These are phyloP conservation scores for Lenwebbia sp. DNA, from an alignment of 345 rosid genomes.

Conservation along the genomic window DNA sequence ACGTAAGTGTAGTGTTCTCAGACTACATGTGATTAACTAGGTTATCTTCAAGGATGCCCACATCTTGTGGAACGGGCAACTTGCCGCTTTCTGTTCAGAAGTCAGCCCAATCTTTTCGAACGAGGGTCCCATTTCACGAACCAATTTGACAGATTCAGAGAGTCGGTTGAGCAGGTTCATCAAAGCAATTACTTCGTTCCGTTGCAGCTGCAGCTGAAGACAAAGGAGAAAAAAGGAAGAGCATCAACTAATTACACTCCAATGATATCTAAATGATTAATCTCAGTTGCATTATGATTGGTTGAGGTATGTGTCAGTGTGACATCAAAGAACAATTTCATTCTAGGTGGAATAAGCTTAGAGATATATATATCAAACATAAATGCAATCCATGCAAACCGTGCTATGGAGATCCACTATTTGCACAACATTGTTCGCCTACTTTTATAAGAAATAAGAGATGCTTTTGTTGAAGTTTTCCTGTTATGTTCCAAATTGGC, in stretches of 20 bases:
- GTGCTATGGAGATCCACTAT: neutral
- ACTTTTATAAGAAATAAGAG: neutral
- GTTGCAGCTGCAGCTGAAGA: conserved; percentile 55
- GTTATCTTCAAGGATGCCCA: conserved; percentile 10
- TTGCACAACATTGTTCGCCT: neutral
- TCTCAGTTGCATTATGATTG: neutral
- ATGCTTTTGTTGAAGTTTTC: neutral
- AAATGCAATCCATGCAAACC: neutral
- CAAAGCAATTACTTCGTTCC: conserved; percentile 72
- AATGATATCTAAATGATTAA: neutral
- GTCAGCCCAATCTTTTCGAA: conserved; percentile 15
- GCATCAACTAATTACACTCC: neutral
- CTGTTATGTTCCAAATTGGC: neutral
- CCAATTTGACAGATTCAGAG: conserved; percentile 58
- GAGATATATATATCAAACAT: neutral
- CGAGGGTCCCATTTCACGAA: conserved; percentile 41
- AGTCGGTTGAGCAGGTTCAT: conserved; percentile 63
- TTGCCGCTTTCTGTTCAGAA: conserved; percentile 10
- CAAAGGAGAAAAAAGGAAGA: neutral
- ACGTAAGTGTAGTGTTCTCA: neutral
- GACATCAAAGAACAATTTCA: neutral
- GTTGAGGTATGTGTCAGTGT: neutral
- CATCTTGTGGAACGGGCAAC: conserved; percentile 25
- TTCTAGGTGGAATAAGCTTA: neutral
- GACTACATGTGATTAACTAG: conserved; percentile 5